phyloP scores from a whole-genome alignment of 2,329 filamentous ascomycete genomes.

The Graphium sp. region DNA sequence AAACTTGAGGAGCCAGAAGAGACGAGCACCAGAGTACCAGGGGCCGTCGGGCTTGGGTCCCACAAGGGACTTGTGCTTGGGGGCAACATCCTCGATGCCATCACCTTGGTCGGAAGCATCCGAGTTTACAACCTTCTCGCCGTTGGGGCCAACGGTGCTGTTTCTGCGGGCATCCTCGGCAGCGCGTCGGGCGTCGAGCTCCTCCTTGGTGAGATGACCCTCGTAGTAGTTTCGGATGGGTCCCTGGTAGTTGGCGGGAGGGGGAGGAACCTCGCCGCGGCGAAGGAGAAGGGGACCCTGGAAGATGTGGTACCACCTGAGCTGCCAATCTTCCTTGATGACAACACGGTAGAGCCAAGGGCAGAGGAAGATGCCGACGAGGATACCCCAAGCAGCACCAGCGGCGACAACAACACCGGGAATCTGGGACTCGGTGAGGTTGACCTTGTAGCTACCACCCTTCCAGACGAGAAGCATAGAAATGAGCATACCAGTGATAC shows the following conservation, averaged over 20 bases:
- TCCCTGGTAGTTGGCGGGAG: constrained; percentile 22
- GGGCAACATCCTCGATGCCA: constrained; percentile 18
- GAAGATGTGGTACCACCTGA: constrained; percentile 35
- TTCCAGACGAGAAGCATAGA: constrained; percentile 46
- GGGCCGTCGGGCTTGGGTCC: constrained; percentile 22
- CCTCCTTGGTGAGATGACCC: constrained; percentile 34
- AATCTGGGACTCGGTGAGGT: constrained; percentile 28
- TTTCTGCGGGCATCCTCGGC: constrained; percentile 7
- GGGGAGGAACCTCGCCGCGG: constrained; percentile 19
- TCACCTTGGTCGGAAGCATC: constrained; percentile 13
- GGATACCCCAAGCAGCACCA: constrained; percentile 27
- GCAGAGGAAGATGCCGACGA: constrained; percentile 35
- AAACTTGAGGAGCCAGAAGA: constrained; percentile 21
- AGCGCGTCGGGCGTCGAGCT: constrained; percentile 25
- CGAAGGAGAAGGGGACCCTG: constrained; percentile 34
- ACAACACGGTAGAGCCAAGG: constrained; percentile 42
- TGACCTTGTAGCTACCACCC: constrained; percentile 25
- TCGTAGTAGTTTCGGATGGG: constrained; percentile 36
- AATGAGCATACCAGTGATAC: constrained; percentile 33
- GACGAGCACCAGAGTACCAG: constrained; percentile 18
- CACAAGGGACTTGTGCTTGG: constrained; percentile 13
- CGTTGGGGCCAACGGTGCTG: constrained; percentile 7
- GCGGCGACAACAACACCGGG: constrained; percentile 36
- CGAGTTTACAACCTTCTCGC: constrained; percentile 11
- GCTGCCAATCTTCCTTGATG: constrained; percentile 41